Base-by-base conservation (phyloP, 2,329 filamentous ascomycete species). In the Hymenoscyphus linearis region DNA sequence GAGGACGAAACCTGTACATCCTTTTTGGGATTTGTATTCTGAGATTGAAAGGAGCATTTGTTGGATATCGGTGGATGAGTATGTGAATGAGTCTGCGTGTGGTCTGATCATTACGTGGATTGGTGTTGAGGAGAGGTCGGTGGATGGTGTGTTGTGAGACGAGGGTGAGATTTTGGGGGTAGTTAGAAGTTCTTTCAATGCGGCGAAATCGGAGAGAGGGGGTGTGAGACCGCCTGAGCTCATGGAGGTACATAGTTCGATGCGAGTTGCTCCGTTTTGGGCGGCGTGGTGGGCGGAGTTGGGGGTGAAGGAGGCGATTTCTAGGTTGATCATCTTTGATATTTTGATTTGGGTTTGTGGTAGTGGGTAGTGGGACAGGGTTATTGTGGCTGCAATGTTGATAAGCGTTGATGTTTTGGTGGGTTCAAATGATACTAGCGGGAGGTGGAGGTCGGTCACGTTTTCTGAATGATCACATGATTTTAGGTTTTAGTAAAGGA, bases 61-160 rank as follows among this genome's bases (percentile, higher is more conserved):
- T 2, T 71, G 65, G 27, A 79, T 77, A 26, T 83, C 79, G 0
- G 60, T 34, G 0, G 70, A 56, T 0, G 71, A 69, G 61, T 83
- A 83, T 7, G 66, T 62, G 64, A 83, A 84, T 60, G 76, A 60
- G 0, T 77, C 75, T 1, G 74, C 73, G 9, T 79, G 76, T 0
- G 81, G 80, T 1, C 82, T 76, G 60, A 84, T 79, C 81, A 85
- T 83, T 35, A 81, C 73, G 63, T 79, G 77, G 18, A 84, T 72
- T 0, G 81, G 80, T 52, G 77, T 74, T 4, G 1, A 1, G 34
- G 50, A 27, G 7, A 12, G 18, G 16, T n/a, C 4, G 36, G 25
- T 25, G n/a, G 55, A 22, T 36, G 47, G 27, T 31, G 12, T 52
- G 22, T 14, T 52, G 3, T 1, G 3, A 4, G 52, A 18, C 4